phyloP scores from a whole-genome alignment of 345 rosid species.

The Acer campestre region DNA sequence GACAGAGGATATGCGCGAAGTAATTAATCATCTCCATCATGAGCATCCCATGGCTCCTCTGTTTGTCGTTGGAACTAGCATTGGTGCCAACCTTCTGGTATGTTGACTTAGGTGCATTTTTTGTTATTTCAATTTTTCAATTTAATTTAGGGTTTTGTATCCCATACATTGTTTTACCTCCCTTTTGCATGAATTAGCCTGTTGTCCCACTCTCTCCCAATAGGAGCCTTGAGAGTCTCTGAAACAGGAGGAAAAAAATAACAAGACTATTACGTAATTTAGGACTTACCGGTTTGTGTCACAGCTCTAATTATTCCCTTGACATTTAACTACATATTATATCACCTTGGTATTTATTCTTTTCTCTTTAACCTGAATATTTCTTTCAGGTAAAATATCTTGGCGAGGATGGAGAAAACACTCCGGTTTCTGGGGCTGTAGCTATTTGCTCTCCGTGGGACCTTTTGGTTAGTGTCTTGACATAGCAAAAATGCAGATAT shows the following conservation, averaged over 20 bases:
- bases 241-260: background rate
- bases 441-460: constrained; percentile 95
- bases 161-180: background rate
- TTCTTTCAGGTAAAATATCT: constrained; percentile 84
- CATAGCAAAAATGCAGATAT: background rate
- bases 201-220: background rate
- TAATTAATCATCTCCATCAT: constrained; percentile 57
- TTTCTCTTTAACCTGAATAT: background rate
- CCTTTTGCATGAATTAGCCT: background rate
- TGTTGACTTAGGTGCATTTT: constrained; percentile 7
- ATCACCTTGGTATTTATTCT: background rate
- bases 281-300: background rate
- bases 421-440: constrained; percentile 78
- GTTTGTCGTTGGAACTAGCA: constrained; percentile 88
- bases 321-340: background rate
- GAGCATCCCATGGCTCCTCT: constrained; percentile 82
- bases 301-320: background rate
- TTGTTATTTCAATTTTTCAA: constrained; percentile 1
- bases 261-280: background rate
- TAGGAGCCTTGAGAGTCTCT: background rate
- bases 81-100: constrained; percentile 93
- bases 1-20: constrained; percentile 73
- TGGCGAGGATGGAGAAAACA: constrained; percentile 77
- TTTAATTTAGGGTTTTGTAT: background rate
- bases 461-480: constrained; percentile 70